phyloP scores from a whole-genome alignment of 2,329 filamentous ascomycete genomes.

The Sphaerulina musiva region DNA sequence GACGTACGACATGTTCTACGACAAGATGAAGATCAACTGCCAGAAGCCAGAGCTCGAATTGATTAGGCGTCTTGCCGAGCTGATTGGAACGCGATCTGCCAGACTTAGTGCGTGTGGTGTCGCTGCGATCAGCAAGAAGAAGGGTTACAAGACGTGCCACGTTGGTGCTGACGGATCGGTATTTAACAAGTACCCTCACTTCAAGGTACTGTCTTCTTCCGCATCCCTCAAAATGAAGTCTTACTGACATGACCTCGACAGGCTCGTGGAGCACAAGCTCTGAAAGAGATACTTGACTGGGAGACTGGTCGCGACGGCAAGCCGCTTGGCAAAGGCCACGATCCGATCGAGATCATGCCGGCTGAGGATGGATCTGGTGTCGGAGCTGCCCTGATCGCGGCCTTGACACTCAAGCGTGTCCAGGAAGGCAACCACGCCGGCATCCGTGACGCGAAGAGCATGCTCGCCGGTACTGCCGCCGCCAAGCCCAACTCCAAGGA shows the following conservation, averaged over 20 bases:
- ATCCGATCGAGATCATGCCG: conserved; percentile 79
- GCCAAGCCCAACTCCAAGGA: conserved; percentile 17
- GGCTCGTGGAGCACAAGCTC: conserved; percentile 74
- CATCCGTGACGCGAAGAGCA: conserved; percentile 47
- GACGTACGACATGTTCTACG: conserved; percentile 73
- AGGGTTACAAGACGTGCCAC: conserved; percentile 78
- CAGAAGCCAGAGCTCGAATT: conserved; percentile 79
- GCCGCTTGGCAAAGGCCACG: conserved; percentile 50
- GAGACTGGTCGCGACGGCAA: conserved; percentile 64
- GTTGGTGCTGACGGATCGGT: conserved; percentile 95
- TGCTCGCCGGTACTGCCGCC: conserved; percentile 36
- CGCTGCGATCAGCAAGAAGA: conserved; percentile 95
- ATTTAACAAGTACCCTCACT: conserved; percentile 99
- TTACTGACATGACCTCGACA: conserved; percentile 12
- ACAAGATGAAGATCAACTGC: conserved; percentile 64
- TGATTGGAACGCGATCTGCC: conserved; percentile 90
- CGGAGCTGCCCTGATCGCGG: conserved; percentile 90
- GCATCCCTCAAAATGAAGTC: background rate
- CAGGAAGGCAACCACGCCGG: conserved; percentile 54
- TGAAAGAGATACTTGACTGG: conserved; percentile 96
- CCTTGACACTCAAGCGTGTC: conserved; percentile 57
- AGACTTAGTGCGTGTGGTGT: conserved; percentile 92
- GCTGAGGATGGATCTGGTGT: conserved; percentile 96
- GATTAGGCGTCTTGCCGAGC: conserved; percentile 77
- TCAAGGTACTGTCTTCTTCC: conserved; percentile 54